Conservation (phyloP, 176 grass and related monocot genomes). For the Lolium perenne region DNA sequence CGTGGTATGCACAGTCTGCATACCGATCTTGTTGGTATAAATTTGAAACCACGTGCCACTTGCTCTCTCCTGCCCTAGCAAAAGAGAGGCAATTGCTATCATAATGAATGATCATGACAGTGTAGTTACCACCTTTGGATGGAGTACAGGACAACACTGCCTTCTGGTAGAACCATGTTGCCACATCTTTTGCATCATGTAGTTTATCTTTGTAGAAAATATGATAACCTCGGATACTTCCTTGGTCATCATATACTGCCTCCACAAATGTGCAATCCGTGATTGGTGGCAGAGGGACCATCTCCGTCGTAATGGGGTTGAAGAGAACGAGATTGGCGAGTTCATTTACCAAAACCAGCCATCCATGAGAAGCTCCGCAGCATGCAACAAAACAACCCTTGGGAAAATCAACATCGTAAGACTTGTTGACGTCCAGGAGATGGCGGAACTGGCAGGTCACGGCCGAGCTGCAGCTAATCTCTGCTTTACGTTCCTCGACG, state of each 20-base stretch:
- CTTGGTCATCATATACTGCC: neutral
- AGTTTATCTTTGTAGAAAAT: neutral
- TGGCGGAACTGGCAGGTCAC: neutral
- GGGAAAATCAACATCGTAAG: slow-evolving; percentile 23
- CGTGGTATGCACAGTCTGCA: slow-evolving; percentile 2
- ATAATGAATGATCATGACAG: slow-evolving; percentile 5
- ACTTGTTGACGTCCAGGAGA: neutral
- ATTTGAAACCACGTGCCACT: slow-evolving; percentile 19
- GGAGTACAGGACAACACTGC: slow-evolving; percentile 25
- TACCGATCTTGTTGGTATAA: neutral
- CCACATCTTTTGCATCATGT: neutral
- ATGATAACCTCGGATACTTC: neutral
- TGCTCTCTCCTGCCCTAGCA: neutral
- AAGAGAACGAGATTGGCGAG: slow-evolving; percentile 18
- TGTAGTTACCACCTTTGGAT: neutral
- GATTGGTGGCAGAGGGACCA: neutral
- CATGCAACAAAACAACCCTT: neutral
- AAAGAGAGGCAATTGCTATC: slow-evolving; percentile 10
- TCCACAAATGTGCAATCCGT: neutral
- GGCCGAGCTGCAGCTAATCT: no score
- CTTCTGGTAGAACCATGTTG: slow-evolving; percentile 34
- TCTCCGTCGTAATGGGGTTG: slow-evolving; percentile 4
- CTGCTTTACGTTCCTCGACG: no score
- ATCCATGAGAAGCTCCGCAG: slow-evolving; percentile 6
- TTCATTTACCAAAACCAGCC: neutral